Evolutionary conservation across 1,139 yeast species (phyloP).

Genomic region (Ashbya aceris): DNA sequence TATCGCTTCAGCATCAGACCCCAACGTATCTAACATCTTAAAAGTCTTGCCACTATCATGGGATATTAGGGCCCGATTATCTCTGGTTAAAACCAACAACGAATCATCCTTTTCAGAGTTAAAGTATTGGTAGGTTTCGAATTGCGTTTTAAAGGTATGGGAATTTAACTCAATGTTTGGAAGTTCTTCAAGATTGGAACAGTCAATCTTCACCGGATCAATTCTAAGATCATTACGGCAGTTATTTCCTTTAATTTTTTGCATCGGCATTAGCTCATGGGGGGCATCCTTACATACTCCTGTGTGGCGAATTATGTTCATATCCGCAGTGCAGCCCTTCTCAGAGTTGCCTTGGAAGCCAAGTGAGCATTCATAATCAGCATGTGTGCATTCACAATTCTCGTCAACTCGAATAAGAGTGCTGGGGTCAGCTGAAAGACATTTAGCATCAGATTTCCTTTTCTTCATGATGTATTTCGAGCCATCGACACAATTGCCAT

Average conservation of each 20-base stretch:
- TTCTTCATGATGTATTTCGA: conserved; percentile 57
- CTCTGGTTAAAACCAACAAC: conserved; percentile 50
- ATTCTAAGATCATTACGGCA: conserved; percentile 31
- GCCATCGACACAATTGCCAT: conserved; percentile 65
- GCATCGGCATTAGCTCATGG: conserved; percentile 18
- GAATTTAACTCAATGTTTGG: conserved; percentile 22
- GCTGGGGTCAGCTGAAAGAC: conserved; percentile 54
- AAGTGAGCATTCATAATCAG: conserved; percentile 65
- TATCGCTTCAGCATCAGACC: conserved; percentile 41
- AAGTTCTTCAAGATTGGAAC: conserved; percentile 18
- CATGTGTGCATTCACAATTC: conserved; percentile 54
- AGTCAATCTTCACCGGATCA: conserved; percentile 25
- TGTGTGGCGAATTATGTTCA: conserved; percentile 25
- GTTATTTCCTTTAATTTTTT: conserved; percentile 41
- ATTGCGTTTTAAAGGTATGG: conserved; percentile 27
- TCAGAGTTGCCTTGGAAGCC: conserved; percentile 42
- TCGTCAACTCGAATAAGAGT: conserved; percentile 50
- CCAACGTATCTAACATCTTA: conserved; percentile 39
- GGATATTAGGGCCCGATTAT: conserved; percentile 50
- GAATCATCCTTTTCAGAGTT: conserved; percentile 52
- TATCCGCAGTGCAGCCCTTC: conserved; percentile 50
- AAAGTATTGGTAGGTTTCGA: conserved; percentile 29
- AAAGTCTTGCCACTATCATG: conserved; percentile 71
- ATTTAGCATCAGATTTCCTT: conserved; percentile 59
- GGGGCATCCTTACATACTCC: conserved; percentile 28